Percentiles rank a stretch among this genome's conserved stretches.
Conservation (phyloP, 164 flowering plant genomes). For the Paratinospora sagittata region DNA sequence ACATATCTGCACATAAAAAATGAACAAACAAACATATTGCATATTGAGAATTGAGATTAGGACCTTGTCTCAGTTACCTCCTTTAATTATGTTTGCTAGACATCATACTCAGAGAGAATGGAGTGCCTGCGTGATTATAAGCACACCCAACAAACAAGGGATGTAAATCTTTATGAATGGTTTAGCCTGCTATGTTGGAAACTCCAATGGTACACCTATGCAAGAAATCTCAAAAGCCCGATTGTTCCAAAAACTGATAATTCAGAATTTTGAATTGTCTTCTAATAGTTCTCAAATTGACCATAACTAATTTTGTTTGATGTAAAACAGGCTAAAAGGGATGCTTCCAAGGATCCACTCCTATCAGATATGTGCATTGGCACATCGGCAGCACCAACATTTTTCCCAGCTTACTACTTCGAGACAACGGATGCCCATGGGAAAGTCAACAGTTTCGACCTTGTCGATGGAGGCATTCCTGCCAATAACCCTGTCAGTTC, state of each 20-base stretch:
- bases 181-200: no score
- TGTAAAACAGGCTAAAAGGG: constrained; percentile 11
- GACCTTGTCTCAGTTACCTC: not conserved
- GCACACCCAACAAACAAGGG: no score
- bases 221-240: no score
- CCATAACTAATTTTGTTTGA: not conserved
- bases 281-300: not conserved
- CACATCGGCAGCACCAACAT: constrained; percentile 29
- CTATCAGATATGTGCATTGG: constrained; percentile 25
- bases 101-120: no score
- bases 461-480: constrained; percentile 28
- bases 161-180: no score
- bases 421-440: constrained; percentile 11
- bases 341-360: constrained; percentile 1
- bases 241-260: no score
- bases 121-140: no score
- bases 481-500: constrained; percentile 25
- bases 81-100: no score
- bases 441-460: constrained; percentile 15
- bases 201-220: no score
- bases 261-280: no score
- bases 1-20: not conserved
- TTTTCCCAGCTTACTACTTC: constrained; percentile 25
- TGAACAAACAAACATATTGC: not conserved
- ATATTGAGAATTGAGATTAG: not conserved